phyloP scores from a whole-genome alignment of 1,139 yeast genomes.

The Taiozyma onychis region DNA sequence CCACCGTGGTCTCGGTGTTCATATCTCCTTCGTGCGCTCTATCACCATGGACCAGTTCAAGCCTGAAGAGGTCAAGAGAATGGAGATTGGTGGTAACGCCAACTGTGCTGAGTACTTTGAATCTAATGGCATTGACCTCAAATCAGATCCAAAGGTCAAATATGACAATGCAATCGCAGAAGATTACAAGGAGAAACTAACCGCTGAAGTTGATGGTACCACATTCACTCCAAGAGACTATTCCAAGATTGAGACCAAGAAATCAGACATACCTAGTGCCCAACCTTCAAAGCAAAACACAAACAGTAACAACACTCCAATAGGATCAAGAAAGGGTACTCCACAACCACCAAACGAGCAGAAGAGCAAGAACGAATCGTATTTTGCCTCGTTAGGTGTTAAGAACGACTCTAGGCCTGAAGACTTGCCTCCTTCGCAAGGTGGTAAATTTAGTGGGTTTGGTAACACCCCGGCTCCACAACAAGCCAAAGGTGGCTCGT shows the following conservation, averaged over 20 bases:
- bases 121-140: conserved; percentile 65
- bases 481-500: conserved; percentile 30
- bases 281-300: not conserved
- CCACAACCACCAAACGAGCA: conserved; percentile 33
- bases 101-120: conserved; percentile 64
- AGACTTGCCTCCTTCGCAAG: conserved; percentile 84
- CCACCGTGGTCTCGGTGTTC: conserved; percentile 95
- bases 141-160: conserved; percentile 63
- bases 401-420: conserved; percentile 71
- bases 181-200: conserved; percentile 80
- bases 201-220: conserved; percentile 69
- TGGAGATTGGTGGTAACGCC: conserved; percentile 95
- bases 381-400: conserved; percentile 74
- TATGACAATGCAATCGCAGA: conserved; percentile 90
- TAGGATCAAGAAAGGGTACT: conserved; percentile 39
- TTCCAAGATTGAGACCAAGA: conserved; percentile 30
- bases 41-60: conserved; percentile 98
- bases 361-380: conserved; percentile 67
- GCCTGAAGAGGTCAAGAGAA: conserved; percentile 79
- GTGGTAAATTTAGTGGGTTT: conserved; percentile 89
- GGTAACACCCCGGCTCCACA: conserved; percentile 60
- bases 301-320: conserved; percentile 27
- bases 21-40: conserved; percentile 91
- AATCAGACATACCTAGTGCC: conserved; percentile 5
- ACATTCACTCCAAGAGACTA: conserved; percentile 67